These are phyloP conservation scores for Amaranthus palmeri DNA, from an alignment of 148 eudicot genomes.

Conservation along the genomic window DNA sequence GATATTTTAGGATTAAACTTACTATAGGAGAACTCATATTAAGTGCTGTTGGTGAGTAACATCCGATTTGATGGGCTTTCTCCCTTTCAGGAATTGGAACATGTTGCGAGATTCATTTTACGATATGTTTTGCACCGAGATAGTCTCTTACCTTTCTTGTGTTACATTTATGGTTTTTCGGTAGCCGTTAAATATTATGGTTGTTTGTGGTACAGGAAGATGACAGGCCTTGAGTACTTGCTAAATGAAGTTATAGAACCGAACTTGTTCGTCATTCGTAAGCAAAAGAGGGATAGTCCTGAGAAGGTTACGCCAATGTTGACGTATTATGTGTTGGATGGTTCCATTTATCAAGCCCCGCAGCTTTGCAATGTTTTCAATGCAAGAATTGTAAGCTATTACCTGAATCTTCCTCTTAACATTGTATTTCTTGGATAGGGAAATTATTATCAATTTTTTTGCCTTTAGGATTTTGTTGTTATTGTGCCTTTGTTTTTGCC, in stretches of 20 bases:
- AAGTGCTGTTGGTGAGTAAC: not conserved
- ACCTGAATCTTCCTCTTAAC: not conserved
- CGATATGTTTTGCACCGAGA: not conserved
- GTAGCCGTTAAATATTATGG: not conserved
- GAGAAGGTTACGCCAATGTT: slow-evolving; percentile 90
- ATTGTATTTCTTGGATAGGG: not conserved
- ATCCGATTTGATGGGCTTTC: not conserved
- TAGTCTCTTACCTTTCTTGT: slow-evolving; percentile 1
- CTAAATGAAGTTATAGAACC: slow-evolving; percentile 86
- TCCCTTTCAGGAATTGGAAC: too few relatives aligned
- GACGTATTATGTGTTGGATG: slow-evolving; percentile 89
- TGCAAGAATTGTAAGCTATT: slow-evolving; percentile 67
- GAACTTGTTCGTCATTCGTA: slow-evolving; percentile 76
- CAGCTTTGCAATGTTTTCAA: slow-evolving; percentile 87
- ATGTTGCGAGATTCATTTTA: not conserved
- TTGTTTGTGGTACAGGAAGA: slow-evolving; percentile 51
- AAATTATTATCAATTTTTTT: too few relatives aligned
- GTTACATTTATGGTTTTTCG: not conserved
- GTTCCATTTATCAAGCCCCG: slow-evolving; percentile 96
- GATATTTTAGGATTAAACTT: not conserved
- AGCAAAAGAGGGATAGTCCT: slow-evolving; percentile 92
- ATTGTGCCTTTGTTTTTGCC: not conserved
- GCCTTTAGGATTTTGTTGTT: not conserved
- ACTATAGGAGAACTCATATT: not conserved
- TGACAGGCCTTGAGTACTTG: slow-evolving; percentile 76